Evolutionary conservation across 495 filamentous ascomycete species (phyloP), one percentile per base, ranked within the genome.

Genomic region (Trichocladium antarcticum): DNA sequence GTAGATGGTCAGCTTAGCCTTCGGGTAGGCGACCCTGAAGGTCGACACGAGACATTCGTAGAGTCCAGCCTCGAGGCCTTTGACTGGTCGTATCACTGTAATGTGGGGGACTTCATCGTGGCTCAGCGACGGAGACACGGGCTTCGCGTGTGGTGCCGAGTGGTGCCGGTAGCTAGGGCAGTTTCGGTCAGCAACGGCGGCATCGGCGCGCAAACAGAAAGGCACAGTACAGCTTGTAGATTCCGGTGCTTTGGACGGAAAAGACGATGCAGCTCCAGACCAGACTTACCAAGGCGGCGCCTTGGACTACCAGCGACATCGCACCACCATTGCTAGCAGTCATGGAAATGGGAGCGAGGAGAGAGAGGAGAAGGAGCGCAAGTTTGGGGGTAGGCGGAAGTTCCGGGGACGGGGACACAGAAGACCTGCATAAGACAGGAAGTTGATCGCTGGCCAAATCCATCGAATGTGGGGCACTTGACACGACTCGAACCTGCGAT

Each of bases 11-110:
- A 95, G 67, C 61, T 82, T 90, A 49, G 81, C 68, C 19, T 57
- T 67, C 0, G 89, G 88, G 60, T 97, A 99, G 38, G 74, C 74
- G 51, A 94, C 87, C 20, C 73, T 78, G 68, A 96, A 94, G 16
- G 84, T 87, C 14, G 90, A 83, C n/a, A 87, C 82, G 32, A 99
- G 82, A 51, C 92, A 95, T 54, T 92, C 85, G 69, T 93, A 95
- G 21, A 97, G 80, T 57, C 83, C 76, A 1, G 85, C 82, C 58
- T 99, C 93, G 37, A 94, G 76, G 49, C 90, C 93, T 67, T 95
- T 96, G 47, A 93, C 80, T 0, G 93, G 93, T 5, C 93, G 85
- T 51, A 99, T 87, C 49, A 93, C 78, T 27, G 89, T 95, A 57
- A 98, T 74, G 68, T 89, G 85, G n/a, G 88, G 88, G 12, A 81